Conservation (phyloP, 2,329 filamentous ascomycete species). For the Ophiosphaerella korrae region DNA sequence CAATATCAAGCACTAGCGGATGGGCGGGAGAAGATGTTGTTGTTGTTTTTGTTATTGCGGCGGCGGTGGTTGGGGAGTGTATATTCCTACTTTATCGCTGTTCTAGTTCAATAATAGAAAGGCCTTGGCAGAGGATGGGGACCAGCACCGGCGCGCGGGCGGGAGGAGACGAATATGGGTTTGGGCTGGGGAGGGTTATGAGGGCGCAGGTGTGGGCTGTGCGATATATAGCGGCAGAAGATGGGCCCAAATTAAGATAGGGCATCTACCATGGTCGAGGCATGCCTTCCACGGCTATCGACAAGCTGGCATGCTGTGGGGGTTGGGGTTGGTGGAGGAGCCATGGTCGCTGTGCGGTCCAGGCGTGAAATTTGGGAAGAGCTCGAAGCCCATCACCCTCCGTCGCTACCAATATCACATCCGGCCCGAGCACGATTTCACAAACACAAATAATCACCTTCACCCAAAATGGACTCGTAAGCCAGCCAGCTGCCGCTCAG, state of each 20-base stretch:
- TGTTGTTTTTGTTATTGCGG: conserved; percentile 7
- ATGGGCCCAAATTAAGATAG: neutral
- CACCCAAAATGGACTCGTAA: conserved; percentile 45
- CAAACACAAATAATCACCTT: neutral
- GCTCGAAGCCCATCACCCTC: conserved; percentile 11
- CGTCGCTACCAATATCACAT: neutral
- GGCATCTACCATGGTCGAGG: neutral
- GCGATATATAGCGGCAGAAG: conserved; percentile 2
- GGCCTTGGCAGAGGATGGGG: conserved; percentile 24
- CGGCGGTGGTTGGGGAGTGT: neutral
- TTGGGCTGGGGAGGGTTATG: conserved; percentile 15
- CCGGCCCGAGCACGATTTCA: neutral
- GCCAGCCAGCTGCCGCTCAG: conserved; percentile 2
- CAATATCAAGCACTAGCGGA: conserved; percentile 6
- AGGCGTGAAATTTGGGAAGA: conserved; percentile 31
- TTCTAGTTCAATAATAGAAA: conserved; percentile 28
- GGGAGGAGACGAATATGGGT: conserved; percentile 5
- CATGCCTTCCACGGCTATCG: conserved; percentile 9
- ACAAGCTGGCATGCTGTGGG: neutral
- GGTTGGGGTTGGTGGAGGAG: neutral
- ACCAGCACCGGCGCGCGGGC: conserved; percentile 20
- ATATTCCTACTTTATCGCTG: conserved; percentile 11
- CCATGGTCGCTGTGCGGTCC: conserved; percentile 10
- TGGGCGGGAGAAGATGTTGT: conserved; percentile 3
- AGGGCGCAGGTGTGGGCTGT: conserved; percentile 7